Evolutionary conservation across 495 filamentous ascomycete species (phyloP), one percentile per base, ranked within the genome.

Genomic region (Daldinia vernicosa): DNA sequence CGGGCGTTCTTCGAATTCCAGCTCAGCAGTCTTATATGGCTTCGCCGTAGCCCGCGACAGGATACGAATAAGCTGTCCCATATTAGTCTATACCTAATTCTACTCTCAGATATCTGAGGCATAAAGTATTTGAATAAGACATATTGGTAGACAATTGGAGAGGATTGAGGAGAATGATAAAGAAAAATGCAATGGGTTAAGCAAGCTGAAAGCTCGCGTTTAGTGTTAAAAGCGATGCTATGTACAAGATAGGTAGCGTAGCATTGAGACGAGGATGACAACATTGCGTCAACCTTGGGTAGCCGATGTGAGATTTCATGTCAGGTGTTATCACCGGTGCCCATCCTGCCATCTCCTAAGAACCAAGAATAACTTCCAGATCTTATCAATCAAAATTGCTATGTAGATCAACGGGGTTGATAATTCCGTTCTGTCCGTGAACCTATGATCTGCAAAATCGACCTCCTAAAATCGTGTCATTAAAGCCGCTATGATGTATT

Each of bases 31-130:
- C 19, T 80, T 72, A 62, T 79, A 81, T 11, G 80, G 79, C 62
- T 82, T 82, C 15, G 79, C 77, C 24, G 72, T 74, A 33, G 80
- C 70, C 32, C 64, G 55, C 26, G 80, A 82, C 15, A 82, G 63
- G 28, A 80, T 66, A 7, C 79, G 78, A 24, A 58, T 60, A 32
- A 82, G 64, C 22, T 60, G 9, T 15, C 40, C 59, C 70, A 72
- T 72, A 15, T 53, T 72, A 17, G 35, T 32, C 43, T 64, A 39
- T 24, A 53, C 56, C 43, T 0, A 7, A 58, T 17, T 28, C 35
- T 27, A 47, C 17, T 33, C 45, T 19, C 12, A 11, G n/a, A 33
- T 22, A 53, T 54, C 55, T 19, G 27, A 24, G 28, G 12, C 6
- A 22, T 1, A 7, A 28, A 54, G 4, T 30, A 26, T 33, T 53